Base-by-base conservation (phyloP, 768 basidiomycete genomes). In the Leucocoprinus leucothites region DNA sequence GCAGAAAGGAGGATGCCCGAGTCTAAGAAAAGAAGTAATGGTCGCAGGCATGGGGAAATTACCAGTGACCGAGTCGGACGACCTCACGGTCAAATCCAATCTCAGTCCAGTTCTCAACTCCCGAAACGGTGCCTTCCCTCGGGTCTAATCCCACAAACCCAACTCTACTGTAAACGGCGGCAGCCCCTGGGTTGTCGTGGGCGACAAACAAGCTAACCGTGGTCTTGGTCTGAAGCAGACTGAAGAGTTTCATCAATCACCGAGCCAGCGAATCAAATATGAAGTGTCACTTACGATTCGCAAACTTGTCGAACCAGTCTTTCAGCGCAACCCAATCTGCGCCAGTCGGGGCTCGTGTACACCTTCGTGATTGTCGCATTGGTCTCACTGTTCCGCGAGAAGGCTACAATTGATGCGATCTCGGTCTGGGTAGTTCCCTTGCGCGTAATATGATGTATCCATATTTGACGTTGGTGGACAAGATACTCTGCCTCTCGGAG, bases 361-460 rank as follows among this genome's bases (percentile, higher is more conserved):
- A 91, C 88, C 65, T 91, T 91, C 36, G 85, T 85, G 43, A 91
- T 82, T 0, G 85, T 80, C 2, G 82, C 81, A 22, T 86, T 76
- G 3, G 62, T 73, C 1, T 75, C 71, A 22, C 75, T 82, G 56
- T 82, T 81, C 9, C 90, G 74, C 7, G 88, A 87, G 25, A 79
- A 80, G 14, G 87, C 87, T 4, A 84, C 85, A 38, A 91, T 81
- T 18, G 77, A 88, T 0, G 87, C 84, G 19, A 84, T 75, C 24
- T 77, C 74, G 61, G 6, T 63, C 63, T 13, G 41, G 55, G 60
- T 41, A 51, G 28, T 48, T 13, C 53, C 53, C 14, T 11, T 48
- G 8, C 35, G 26, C 9, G 66, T 63, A n/a, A 82, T 71, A 51
- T 77, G 69, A 58, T 83, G 82, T 1, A 89, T 81, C 86, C 87